These are phyloP conservation scores for Phytophthora nicotianae DNA, from an alignment of 352 stramenopile genomes.

Conservation along the genomic window DNA sequence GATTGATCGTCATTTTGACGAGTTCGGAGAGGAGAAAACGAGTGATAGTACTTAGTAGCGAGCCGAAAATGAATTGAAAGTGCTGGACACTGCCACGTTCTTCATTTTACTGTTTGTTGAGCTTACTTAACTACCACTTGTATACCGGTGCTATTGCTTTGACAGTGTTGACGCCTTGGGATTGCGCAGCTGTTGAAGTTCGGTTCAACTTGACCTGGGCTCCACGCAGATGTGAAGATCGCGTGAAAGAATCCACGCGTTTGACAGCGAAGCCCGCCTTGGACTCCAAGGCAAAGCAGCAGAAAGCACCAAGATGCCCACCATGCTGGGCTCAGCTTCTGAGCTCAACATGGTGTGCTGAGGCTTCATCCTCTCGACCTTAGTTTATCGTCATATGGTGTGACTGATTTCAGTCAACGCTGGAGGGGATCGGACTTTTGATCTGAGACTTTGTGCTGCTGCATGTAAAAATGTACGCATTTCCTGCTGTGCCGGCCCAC, in stretches of 20 bases:
- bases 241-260: neutral
- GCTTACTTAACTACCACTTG: no score
- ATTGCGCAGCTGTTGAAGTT: slow-evolving; percentile 18
- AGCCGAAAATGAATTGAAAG: slow-evolving; percentile 10
- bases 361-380: no score
- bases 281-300: neutral
- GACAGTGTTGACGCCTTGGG: neutral
- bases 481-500: neutral
- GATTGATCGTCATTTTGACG: slow-evolving; percentile 6
- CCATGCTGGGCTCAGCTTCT: no score
- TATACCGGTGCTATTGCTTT: neutral
- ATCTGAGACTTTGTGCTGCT: neutral
- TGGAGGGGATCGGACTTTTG: neutral
- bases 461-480: neutral
- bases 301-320: neutral
- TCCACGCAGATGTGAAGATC: slow-evolving; percentile 5
- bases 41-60: slow-evolving; percentile 6
- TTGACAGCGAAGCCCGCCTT: neutral
- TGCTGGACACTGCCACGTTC: neutral
- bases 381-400: no score
- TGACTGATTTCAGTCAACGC: slow-evolving; percentile 6
- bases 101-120: neutral
- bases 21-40: neutral
- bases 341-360: no score
- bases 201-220: slow-evolving; percentile 12